Conservation (phyloP, 495 filamentous ascomycete genomes). For the Daldinia decipiens region DNA sequence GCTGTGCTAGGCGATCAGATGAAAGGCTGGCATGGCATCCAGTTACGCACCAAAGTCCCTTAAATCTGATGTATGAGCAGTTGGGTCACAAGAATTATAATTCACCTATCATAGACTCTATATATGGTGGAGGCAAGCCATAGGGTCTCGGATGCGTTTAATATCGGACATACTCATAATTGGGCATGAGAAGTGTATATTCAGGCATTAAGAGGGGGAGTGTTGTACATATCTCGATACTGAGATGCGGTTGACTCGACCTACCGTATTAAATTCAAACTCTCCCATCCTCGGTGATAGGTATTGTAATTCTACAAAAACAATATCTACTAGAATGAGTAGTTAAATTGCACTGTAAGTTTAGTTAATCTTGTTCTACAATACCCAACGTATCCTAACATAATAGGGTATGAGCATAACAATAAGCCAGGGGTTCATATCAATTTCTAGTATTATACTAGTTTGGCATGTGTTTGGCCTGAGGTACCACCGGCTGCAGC, state of each 20-base stretch:
- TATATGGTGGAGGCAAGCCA: background rate
- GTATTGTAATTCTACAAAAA: background rate
- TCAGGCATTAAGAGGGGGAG: background rate
- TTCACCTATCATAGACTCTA: constrained; percentile 5
- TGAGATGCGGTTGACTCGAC: background rate
- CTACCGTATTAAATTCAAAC: background rate
- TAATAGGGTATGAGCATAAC: background rate
- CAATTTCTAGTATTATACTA: constrained; percentile 14
- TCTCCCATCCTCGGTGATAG: background rate
- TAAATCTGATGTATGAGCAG: background rate
- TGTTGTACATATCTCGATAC: constrained; percentile 11
- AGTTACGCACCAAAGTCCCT: constrained; percentile 69
- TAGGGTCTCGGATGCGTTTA: background rate
- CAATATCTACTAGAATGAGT: background rate
- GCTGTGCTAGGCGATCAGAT: constrained; percentile 72
- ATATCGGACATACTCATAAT: background rate
- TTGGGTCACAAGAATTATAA: background rate
- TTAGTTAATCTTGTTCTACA: background rate
- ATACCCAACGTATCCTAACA: background rate
- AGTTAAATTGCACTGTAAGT: background rate
- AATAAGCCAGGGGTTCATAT: constrained; percentile 11
- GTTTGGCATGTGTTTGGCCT: constrained; percentile 4
- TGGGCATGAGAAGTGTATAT: background rate
- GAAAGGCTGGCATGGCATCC: constrained; percentile 80
- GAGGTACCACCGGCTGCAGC: constrained; percentile 20